Evolutionary conservation across 305 asterid genomes (phyloP).

Genomic region (Andrographis paniculata): DNA sequence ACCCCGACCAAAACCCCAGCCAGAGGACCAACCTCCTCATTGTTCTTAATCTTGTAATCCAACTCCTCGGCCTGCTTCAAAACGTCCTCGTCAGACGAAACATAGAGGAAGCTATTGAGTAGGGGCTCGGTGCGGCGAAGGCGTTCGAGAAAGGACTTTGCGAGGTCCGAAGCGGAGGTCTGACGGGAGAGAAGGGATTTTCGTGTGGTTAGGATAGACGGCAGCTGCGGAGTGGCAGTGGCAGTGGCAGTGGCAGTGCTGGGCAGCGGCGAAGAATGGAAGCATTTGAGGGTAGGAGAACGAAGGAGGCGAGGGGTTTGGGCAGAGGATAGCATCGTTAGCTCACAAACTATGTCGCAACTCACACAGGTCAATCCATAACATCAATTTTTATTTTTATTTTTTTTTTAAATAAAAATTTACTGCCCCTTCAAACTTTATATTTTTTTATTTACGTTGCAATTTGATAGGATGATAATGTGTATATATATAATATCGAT

Average conservation of each 20-base stretch:
- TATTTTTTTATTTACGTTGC: too few species aligned
- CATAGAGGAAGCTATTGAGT: slow-evolving; percentile 65
- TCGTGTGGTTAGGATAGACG: slow-evolving; percentile 70
- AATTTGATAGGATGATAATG: too few species aligned
- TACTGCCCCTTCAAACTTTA: too few species aligned
- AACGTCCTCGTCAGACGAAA: slow-evolving; percentile 47
- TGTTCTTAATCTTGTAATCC: slow-evolving; percentile 52
- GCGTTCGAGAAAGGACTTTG: slow-evolving; percentile 52
- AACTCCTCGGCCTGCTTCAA: slow-evolving; percentile 64
- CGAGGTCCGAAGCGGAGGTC: slow-evolving; percentile 64
- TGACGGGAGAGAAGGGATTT: slow-evolving; percentile 66
- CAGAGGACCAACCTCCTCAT: slow-evolving; percentile 64
- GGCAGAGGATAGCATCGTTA: slow-evolving; percentile 55
- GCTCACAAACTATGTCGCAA: too few species aligned
- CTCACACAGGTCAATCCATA: too few species aligned
- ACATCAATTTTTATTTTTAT: too few species aligned
- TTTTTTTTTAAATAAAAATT: too few species aligned
- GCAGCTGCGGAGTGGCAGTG: slow-evolving; percentile 28
- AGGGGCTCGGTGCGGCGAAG: slow-evolving; percentile 74
- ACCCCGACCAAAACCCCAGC: slow-evolving; percentile 83
- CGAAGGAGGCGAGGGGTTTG: slow-evolving; percentile 57
- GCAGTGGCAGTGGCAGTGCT: too few species aligned
- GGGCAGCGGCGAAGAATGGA: slow-evolving; percentile 34
- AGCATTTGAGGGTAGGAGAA: slow-evolving; percentile 37
- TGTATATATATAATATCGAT: too few species aligned